Base-by-base conservation (phyloP, 495 filamentous ascomycete species). In the Penicillium canescens region DNA sequence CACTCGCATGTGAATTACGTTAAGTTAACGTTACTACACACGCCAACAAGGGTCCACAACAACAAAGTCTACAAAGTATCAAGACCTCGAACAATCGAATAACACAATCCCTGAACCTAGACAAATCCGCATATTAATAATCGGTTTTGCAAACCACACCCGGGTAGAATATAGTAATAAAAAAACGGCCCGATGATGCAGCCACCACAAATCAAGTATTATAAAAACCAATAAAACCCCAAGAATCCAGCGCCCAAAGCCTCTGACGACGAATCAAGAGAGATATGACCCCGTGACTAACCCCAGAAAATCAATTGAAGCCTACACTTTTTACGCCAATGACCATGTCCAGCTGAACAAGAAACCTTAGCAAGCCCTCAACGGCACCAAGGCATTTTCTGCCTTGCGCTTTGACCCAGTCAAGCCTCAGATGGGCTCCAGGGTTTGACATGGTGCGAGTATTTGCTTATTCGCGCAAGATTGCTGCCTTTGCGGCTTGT, bases 371-470 rank as follows among this genome's bases (percentile, higher is more conserved):
- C 36, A 20, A 39, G 23, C 12, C 54, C 42, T 33, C n/a, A 56
- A 40, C 21, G 6, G 36, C 37, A 40, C 48, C 9, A 48, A 53
- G 33, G 52, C 41, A 42, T 26, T 31, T n/a, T 61, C 55, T 54
- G 61, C 61, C 61, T 64, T 59, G 61, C 58, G 61, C 61, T 56
- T 55, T 24, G 61, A 23, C 55, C 23, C 14, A 35, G 13, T 42
- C 37, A 40, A 52, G 52, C 54, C 54, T 55, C 57, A 54, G 12
- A 23, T 38, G 39, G 39, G 10, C 16, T 37, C 33, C 23, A 24
- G 36, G 36, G 28, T 35, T 12, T 21, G 2, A 28, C 28, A 31
- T 31, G 8, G 28, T 2, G 28, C 28, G 0, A 24, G 13, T 42
- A 34, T 47, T 44, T 49, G 40, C 40, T 50, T 42, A 55, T 52